Conservation (phyloP, 2,329 filamentous ascomycete species). For the Arthrobotrys megalospora region DNA sequence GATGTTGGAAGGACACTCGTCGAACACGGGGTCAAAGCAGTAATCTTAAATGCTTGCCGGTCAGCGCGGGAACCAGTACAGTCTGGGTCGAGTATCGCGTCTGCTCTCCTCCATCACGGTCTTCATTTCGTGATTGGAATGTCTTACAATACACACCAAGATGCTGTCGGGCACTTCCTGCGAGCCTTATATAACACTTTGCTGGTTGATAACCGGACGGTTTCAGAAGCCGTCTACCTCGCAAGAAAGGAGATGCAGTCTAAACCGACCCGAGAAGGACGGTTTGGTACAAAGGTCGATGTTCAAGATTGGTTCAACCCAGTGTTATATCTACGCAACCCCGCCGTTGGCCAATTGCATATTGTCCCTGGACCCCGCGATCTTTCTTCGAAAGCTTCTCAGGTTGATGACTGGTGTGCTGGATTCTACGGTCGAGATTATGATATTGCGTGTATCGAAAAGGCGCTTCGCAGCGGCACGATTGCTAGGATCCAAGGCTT, state of each 20-base stretch:
- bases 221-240: neutral
- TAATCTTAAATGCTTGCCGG: too few species aligned
- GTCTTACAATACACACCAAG: slow-evolving; percentile 3
- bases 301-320: slow-evolving; percentile 4
- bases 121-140: slow-evolving; percentile 4
- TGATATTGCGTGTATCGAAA: slow-evolving; percentile 4
- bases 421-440: slow-evolving; percentile 5
- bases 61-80: too few species aligned
- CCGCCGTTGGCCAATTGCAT: neutral
- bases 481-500: neutral
- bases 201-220: neutral
- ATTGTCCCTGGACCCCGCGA: too few species aligned
- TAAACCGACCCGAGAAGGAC: neutral
- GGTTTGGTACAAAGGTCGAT: neutral
- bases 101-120: neutral
- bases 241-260: slow-evolving; percentile 3
- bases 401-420: neutral
- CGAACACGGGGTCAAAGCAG: too few species aligned
- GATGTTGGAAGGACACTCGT: too few species aligned
- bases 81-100: neutral
- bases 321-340: neutral
- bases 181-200: neutral
- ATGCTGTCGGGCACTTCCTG: neutral
- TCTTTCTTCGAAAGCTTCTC: neutral
- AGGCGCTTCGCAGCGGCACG: slow-evolving; percentile 1